A percentile compares a stretch with the other conserved stretches of the same genome.
phyloP scores from a whole-genome alignment of 2,329 filamentous ascomycete genomes.

The Daldinia sp. region DNA sequence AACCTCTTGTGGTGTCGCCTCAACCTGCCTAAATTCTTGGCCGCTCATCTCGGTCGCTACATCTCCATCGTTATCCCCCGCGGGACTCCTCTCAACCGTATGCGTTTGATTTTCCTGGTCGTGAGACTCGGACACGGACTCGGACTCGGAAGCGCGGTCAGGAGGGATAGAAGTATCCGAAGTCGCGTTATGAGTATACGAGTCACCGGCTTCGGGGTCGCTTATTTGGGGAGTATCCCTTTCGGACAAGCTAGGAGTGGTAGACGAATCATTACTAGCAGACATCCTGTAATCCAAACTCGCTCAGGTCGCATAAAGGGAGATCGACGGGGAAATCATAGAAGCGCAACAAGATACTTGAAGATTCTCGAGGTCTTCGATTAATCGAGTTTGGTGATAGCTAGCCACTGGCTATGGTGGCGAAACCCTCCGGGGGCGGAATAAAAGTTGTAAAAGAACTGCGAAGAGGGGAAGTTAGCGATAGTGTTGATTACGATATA shows the following conservation, averaged over 20 bases:
- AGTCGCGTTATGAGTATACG: constrained; percentile 55
- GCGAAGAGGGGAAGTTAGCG: constrained; percentile 21
- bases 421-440: neutral
- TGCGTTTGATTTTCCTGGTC: constrained; percentile 63
- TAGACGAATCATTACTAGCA: constrained; percentile 12
- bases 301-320: constrained; percentile 23
- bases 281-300: constrained; percentile 38
- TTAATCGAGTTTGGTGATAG: constrained; percentile 7
- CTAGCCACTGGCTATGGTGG: neutral
- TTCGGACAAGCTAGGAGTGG: constrained; percentile 4
- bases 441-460: constrained; percentile 8
- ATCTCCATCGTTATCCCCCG: constrained; percentile 20
- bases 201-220: constrained; percentile 53
- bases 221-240: constrained; percentile 25
- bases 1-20: constrained; percentile 1
- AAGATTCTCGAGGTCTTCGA: neutral
- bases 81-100: constrained; percentile 55
- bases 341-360: constrained; percentile 12
- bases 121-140: constrained; percentile 47
- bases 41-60: constrained; percentile 13
- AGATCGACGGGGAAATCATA: constrained; percentile 20
- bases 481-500: constrained; percentile 6
- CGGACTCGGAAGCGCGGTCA: constrained; percentile 52
- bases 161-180: constrained; percentile 50
- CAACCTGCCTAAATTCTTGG: neutral